These are phyloP conservation scores for Amanita rubescens DNA, from an alignment of 768 basidiomycete species.

Conservation along the genomic window DNA sequence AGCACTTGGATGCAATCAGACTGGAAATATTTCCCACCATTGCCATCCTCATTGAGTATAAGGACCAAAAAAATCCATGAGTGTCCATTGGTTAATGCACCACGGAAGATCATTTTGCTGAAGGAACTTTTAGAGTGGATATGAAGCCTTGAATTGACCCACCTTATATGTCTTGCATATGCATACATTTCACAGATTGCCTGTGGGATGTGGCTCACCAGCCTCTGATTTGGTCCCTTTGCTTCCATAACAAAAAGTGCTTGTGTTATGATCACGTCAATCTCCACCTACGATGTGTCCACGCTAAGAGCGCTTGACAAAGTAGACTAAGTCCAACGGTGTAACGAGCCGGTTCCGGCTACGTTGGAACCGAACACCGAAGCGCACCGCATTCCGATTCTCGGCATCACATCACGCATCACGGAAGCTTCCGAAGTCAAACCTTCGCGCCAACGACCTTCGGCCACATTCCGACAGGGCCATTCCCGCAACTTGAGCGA, in stretches of 20 bases:
- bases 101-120: constrained; percentile 13
- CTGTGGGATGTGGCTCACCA: constrained; percentile 12
- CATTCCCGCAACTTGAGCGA: too few relatives aligned
- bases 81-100: constrained; percentile 14
- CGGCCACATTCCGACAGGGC: too few relatives aligned
- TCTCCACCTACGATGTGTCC: too few relatives aligned
- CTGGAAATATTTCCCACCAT: constrained; percentile 12
- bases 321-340: too few relatives aligned
- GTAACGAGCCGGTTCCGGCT: too few relatives aligned
- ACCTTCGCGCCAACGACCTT: too few relatives aligned
- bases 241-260: constrained; percentile 14
- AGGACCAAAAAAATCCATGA: constrained; percentile 17
- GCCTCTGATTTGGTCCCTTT: constrained; percentile 2
- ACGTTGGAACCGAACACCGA: too few relatives aligned
- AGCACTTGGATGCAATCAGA: constrained; percentile 2
- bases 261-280: too few relatives aligned
- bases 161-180: constrained; percentile 11
- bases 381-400: too few relatives aligned
- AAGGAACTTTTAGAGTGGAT: not conserved
- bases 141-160: constrained; percentile 4
- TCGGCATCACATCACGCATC: too few relatives aligned
- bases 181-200: constrained; percentile 14
- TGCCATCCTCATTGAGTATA: constrained; percentile 11
- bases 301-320: too few relatives aligned
- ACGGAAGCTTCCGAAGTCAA: too few relatives aligned